phyloP scores from a whole-genome alignment of 2,329 filamentous ascomycete genomes.

The Alternaria arbusti region DNA sequence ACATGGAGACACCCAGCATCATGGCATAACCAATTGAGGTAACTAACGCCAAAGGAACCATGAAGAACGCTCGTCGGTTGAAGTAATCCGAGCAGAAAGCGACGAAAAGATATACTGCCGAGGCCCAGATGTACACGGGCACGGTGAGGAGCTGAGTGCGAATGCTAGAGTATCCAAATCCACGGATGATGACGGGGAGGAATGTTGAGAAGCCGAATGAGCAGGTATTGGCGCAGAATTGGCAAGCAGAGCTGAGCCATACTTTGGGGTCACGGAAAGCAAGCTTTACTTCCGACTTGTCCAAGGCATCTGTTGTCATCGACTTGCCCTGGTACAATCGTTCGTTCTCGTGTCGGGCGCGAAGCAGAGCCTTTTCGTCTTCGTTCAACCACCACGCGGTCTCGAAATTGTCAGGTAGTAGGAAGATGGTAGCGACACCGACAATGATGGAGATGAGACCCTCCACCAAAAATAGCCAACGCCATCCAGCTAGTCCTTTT shows the following conservation, averaged over 20 bases:
- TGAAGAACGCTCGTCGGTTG: conserved; percentile 27
- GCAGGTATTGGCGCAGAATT: conserved; percentile 36
- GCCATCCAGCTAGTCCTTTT: conserved; percentile 16
- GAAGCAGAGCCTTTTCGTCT: conserved; percentile 59
- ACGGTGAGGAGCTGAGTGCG: conserved; percentile 34
- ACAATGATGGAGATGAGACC: conserved; percentile 59
- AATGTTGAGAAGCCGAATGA: conserved; percentile 27
- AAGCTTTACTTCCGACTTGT: conserved; percentile 86
- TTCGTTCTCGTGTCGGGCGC: conserved; percentile 56
- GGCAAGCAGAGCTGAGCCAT: conserved; percentile 61
- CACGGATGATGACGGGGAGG: conserved; percentile 32
- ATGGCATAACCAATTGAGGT: conserved; percentile 58
- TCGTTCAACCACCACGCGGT: conserved; percentile 57
- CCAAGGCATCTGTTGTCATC: conserved; percentile 83
- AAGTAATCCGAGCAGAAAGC: conserved; percentile 28
- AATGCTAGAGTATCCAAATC: conserved; percentile 27
- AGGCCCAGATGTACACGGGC: conserved; percentile 33
- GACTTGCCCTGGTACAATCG: conserved; percentile 55
- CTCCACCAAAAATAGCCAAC: conserved; percentile 64
- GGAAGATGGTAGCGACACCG: conserved; percentile 55
- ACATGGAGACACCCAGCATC: conserved; percentile 39
- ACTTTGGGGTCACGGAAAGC: conserved; percentile 67
- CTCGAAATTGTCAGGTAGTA: conserved; percentile 58
- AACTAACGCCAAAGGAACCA: conserved; percentile 33
- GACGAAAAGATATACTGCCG: conserved; percentile 24